A percentile compares a stretch with the other conserved stretches of the same genome.
phyloP scores from a whole-genome alignment of 2,329 filamentous ascomycete genomes.

The Elsinoe australis region DNA sequence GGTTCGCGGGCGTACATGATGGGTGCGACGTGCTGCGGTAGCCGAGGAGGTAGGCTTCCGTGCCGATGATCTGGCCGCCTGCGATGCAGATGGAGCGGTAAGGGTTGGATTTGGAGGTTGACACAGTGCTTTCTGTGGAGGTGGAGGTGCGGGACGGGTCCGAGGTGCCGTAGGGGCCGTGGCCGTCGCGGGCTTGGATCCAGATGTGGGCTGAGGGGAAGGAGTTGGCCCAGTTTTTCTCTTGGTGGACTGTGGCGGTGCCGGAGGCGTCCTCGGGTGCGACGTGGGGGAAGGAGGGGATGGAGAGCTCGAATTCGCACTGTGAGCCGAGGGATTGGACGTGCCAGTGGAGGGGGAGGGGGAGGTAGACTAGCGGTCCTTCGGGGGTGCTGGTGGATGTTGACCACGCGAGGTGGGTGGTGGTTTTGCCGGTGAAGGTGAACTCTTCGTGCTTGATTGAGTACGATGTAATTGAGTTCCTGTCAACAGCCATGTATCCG shows the following conservation, averaged over 20 bases:
- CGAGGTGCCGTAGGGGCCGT: conserved; percentile 1
- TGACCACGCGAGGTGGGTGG: conserved; percentile 35
- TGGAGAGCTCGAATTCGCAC: conserved; percentile 34
- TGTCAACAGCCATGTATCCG: conserved; percentile 33
- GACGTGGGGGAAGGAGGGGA: conserved; percentile 28
- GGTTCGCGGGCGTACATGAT: conserved; percentile 7
- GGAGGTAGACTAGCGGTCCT: conserved; percentile 38
- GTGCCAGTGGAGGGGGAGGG: conserved; percentile 46
- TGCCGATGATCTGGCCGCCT: conserved; percentile 35
- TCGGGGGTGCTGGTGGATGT: conserved; percentile 36
- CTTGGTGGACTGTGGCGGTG: conserved; percentile 39
- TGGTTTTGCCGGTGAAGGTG: conserved; percentile 36
- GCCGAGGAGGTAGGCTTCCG: conserved; percentile 41
- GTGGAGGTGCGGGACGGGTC: not conserved
- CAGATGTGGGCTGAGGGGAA: conserved; percentile 41
- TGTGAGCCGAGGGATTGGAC: conserved; percentile 41
- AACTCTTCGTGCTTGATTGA: conserved; percentile 30
- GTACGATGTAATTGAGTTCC: conserved; percentile 35
- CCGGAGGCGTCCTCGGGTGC: conserved; percentile 27
- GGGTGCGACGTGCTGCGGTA: conserved; percentile 32
- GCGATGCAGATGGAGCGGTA: conserved; percentile 30
- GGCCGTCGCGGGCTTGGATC: conserved; percentile 32
- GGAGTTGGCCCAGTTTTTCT: conserved; percentile 45
- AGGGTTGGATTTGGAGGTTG: not conserved
- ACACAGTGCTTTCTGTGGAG: too few relatives aligned